phyloP scores from a whole-genome alignment of 2,329 filamentous ascomycete species.

The Clarireedia homoeocarpa region DNA sequence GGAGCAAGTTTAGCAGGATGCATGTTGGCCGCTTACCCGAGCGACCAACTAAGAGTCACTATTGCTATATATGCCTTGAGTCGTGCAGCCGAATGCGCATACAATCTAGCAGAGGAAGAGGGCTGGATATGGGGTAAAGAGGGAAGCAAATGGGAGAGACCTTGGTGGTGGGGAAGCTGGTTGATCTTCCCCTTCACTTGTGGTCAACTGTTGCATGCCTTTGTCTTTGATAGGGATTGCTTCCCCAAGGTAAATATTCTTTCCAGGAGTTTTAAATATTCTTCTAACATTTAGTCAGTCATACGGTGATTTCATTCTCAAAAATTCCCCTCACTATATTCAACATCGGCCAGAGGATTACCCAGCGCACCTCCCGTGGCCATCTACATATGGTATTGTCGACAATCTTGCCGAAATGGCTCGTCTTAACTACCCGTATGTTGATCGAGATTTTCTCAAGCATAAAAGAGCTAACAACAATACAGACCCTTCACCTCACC shows the following conservation, averaged over 20 bases:
- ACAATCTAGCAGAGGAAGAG: constrained; percentile 73
- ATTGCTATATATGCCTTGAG: constrained; percentile 77
- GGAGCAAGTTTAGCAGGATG: constrained; percentile 83
- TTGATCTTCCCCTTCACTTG: constrained; percentile 68
- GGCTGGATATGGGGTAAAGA: constrained; percentile 58
- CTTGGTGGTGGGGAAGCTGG: constrained; percentile 83
- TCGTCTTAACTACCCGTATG: constrained; percentile 73
- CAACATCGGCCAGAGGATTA: constrained; percentile 63
- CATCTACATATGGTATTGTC: constrained; percentile 64
- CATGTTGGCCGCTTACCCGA: constrained; percentile 67
- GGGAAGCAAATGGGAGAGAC: constrained; percentile 49
- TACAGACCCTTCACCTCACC: constrained; percentile 69
- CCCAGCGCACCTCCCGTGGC: constrained; percentile 64
- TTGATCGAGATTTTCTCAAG: constrained; percentile 19
- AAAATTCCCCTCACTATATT: constrained; percentile 71
- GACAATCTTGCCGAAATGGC: constrained; percentile 79
- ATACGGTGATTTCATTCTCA: constrained; percentile 58
- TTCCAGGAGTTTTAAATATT: constrained; percentile 22
- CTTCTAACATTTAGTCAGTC: constrained; percentile 22
- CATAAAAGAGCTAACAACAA: too few species aligned
- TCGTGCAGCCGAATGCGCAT: constrained; percentile 75
- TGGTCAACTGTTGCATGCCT: constrained; percentile 69
- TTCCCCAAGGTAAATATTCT: constrained; percentile 48
- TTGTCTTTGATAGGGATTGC: constrained; percentile 69
- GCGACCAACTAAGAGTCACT: constrained; percentile 64